Conservation (phyloP, 2,329 filamentous ascomycete species). For the Penicillium sp. region DNA sequence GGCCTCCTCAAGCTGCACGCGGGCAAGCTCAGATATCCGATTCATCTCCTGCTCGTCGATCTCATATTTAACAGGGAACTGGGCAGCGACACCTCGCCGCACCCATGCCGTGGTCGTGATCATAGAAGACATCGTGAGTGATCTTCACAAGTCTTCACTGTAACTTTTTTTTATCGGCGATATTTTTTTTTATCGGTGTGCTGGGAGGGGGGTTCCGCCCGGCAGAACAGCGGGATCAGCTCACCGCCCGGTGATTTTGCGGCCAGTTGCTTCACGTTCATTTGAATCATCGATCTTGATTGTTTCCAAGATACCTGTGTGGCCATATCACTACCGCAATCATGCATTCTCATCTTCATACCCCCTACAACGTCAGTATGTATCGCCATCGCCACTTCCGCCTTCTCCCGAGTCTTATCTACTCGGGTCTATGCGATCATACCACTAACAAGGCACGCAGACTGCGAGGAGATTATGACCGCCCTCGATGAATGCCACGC, state of each 20-base stretch:
- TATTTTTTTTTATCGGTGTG: constrained; percentile 15
- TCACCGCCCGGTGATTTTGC: constrained; percentile 28
- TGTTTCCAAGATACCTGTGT: background rate
- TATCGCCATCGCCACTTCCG: constrained; percentile 19
- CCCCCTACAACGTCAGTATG: constrained; percentile 82
- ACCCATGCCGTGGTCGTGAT: constrained; percentile 76
- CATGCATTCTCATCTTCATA: constrained; percentile 98
- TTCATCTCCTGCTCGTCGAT: constrained; percentile 74
- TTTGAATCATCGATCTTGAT: background rate
- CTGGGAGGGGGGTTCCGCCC: constrained; percentile 27
- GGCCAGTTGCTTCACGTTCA: constrained; percentile 7
- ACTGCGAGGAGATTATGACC: constrained; percentile 90
- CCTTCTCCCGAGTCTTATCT: background rate
- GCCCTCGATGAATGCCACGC: constrained; percentile 95
- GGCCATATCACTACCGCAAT: constrained; percentile 27
- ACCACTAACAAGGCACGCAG: constrained; percentile 48
- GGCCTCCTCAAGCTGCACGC: constrained; percentile 84
- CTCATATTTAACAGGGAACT: constrained; percentile 71
- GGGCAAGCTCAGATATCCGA: constrained; percentile 71
- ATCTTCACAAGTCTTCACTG: constrained; percentile 10
- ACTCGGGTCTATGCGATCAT: constrained; percentile 2
- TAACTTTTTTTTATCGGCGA: constrained; percentile 27
- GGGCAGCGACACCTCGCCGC: constrained; percentile 71
- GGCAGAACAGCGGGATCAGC: constrained; percentile 30
- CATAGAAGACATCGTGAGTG: constrained; percentile 56